A percentile compares a stretch with the other conserved stretches of the same genome.
phyloP scores from a whole-genome alignment of 352 stramenopile genomes.

The Phytopythium chamaehyphon region DNA sequence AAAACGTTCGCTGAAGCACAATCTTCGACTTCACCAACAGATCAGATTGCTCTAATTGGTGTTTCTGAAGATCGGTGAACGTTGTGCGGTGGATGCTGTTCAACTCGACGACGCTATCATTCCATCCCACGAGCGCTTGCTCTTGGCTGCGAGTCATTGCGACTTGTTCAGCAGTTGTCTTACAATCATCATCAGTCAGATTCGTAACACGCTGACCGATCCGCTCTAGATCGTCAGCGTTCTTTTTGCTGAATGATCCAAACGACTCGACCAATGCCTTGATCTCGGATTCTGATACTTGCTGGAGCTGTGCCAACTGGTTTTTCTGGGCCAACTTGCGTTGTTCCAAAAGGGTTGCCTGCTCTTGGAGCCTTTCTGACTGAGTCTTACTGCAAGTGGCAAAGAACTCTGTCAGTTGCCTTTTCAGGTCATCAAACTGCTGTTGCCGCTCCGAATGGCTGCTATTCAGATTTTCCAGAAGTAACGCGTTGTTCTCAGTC shows the following conservation, averaged over 20 bases:
- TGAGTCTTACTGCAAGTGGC: slow-evolving; percentile 41
- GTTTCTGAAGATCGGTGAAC: slow-evolving; percentile 17
- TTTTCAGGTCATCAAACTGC: slow-evolving; percentile 39
- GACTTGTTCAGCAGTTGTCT: slow-evolving; percentile 13
- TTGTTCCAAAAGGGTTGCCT: slow-evolving; percentile 40
- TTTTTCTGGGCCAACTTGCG: slow-evolving; percentile 28
- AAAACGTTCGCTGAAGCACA: slow-evolving; percentile 21
- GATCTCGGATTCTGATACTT: slow-evolving; percentile 32
- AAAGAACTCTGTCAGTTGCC: slow-evolving; percentile 37
- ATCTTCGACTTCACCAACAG: slow-evolving; percentile 12
- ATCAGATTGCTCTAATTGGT: slow-evolving; percentile 15
- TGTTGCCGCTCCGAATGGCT: slow-evolving; percentile 32
- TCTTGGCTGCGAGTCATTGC: slow-evolving; percentile 21
- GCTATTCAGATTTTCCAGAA: slow-evolving; percentile 26
- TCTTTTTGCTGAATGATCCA: slow-evolving; percentile 19
- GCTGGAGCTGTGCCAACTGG: slow-evolving; percentile 30
- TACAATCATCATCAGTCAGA: slow-evolving; percentile 18
- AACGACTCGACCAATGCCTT: slow-evolving; percentile 30
- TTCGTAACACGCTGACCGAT: slow-evolving; percentile 22
- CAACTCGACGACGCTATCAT: slow-evolving; percentile 8
- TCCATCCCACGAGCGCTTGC: slow-evolving; percentile 16
- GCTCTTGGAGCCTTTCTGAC: slow-evolving; percentile 32
- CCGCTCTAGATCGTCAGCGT: slow-evolving; percentile 20
- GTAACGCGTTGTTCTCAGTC: slow-evolving; percentile 23
- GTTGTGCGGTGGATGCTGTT: slow-evolving; percentile 10